These are phyloP conservation scores for Ramaria rubella DNA, from an alignment of 768 basidiomycete species.

Conservation along the genomic window DNA sequence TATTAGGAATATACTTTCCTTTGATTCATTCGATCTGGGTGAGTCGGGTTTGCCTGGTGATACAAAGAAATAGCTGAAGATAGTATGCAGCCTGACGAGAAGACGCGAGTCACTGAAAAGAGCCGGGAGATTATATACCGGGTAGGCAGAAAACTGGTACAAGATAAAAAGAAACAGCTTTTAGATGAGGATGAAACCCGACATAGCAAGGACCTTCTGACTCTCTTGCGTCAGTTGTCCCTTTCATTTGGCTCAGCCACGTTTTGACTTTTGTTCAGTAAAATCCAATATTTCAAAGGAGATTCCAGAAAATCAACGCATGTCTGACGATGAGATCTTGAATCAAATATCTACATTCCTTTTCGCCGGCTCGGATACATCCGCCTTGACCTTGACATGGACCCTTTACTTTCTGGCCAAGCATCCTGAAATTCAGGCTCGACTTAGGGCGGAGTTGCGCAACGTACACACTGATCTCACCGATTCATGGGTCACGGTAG, in stretches of 20 bases:
- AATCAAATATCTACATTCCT: slow-evolving; percentile 85
- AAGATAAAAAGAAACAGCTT: slow-evolving; percentile 73
- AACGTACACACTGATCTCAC: background rate
- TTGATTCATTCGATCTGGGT: slow-evolving; percentile 49
- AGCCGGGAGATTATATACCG: slow-evolving; percentile 59
- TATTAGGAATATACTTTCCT: slow-evolving; percentile 56
- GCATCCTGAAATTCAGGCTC: slow-evolving; percentile 58
- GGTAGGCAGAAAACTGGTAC: slow-evolving; percentile 68
- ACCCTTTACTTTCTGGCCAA: slow-evolving; percentile 67
- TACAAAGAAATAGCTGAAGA: slow-evolving; percentile 4
- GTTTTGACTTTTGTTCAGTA: slow-evolving; percentile 39
- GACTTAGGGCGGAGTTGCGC: slow-evolving; percentile 63
- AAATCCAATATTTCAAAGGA: slow-evolving; percentile 76
- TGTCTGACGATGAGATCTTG: slow-evolving; percentile 84
- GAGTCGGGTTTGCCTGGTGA: slow-evolving; percentile 23
- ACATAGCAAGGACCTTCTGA: slow-evolving; percentile 69
- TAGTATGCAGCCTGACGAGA: background rate
- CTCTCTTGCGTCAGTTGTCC: slow-evolving; percentile 55
- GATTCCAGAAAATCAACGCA: slow-evolving; percentile 57
- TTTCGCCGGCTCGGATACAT: slow-evolving; percentile 87
- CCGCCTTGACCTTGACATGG: slow-evolving; percentile 80
- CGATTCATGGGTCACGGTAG: background rate
- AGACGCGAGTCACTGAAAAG: slow-evolving; percentile 40
- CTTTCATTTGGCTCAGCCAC: background rate
- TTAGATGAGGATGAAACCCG: slow-evolving; percentile 48